Base-by-base conservation (phyloP, 1,284 basidiomycete species). In the Limonomyces culmigenus region DNA sequence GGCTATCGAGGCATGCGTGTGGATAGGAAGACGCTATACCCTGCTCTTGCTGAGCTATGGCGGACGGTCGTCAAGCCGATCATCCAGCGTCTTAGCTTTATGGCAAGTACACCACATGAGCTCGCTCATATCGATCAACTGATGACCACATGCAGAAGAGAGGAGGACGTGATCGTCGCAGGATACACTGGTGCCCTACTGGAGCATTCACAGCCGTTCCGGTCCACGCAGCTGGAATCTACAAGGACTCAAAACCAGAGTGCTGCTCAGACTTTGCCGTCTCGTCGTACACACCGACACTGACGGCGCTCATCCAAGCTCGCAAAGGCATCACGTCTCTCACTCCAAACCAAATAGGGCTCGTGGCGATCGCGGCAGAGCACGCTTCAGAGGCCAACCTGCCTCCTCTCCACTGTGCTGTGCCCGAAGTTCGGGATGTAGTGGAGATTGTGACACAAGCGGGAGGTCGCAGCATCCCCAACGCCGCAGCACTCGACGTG, bases 161-260 rank as follows among this genome's bases (percentile, higher is more conserved):
- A 8, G 15, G 10, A 10, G 31, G 17, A 17, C n/a, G n/a, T 15
- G 11, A 32, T 8, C 31, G 31, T 8, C 31, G 10, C 10, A n/a
- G 31, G 13, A 11, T 32, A 8, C 8, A 8, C n/a, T 42, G 44
- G 42, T 42, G 42, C 39, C 39, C 39, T 1, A 44, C 44, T 16
- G 45, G 45, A 2, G 37, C 40, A 5, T 32, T 46, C 4, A 39
- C 43, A 1, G 41, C 41, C 23, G 38, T 46, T 17, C 45, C 45
- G 5, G 23, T 47, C 12, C 45, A 47, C 31, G 45, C 43, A n/a
- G 45, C 45, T 12, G 41, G 41, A 15, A n/a, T 30, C n/a, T 39
- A 41, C 32, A 20, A 21, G n/a, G 32, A 31, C 2, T 5, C 11
- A 3, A 14, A 21, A 2, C 15, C 20, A 3, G 15, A n/a, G 5